These are phyloP conservation scores for Solanum hybrid DNA, from an alignment of 305 asterid genomes.

Conservation along the genomic window DNA sequence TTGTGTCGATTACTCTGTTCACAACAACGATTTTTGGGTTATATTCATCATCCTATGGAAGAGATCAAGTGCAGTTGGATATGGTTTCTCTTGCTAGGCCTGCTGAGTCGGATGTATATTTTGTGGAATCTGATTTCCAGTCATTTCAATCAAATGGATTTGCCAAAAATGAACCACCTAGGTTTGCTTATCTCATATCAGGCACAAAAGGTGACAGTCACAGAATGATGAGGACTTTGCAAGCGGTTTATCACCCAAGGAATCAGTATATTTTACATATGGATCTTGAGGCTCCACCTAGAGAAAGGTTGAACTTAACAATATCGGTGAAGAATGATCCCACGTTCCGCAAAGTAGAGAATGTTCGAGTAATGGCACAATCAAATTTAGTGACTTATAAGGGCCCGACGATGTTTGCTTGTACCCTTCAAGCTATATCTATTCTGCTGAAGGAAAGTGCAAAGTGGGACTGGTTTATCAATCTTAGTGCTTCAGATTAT, in stretches of 20 bases:
- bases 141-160: slow-evolving; percentile 25
- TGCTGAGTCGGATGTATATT: slow-evolving; percentile 40
- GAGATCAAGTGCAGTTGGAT: slow-evolving; percentile 37
- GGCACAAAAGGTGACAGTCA: slow-evolving; percentile 93
- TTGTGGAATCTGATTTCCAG: slow-evolving; percentile 64
- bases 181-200: slow-evolving; percentile 90
- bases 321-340: slow-evolving; percentile 84
- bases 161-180: slow-evolving; percentile 50
- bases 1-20: slow-evolving; percentile 53
- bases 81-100: slow-evolving; percentile 26
- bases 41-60: slow-evolving; percentile 38
- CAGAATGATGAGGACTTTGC: slow-evolving; percentile 87
- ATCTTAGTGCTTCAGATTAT: slow-evolving; percentile 97
- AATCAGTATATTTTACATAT: slow-evolving; percentile 90
- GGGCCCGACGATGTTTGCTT: slow-evolving; percentile 96
- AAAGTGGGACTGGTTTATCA: slow-evolving; percentile 96
- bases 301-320: slow-evolving; percentile 82
- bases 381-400: slow-evolving; percentile 94
- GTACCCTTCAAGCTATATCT: slow-evolving; percentile 87
- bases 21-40: slow-evolving; percentile 49
- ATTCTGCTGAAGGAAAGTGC: slow-evolving; percentile 73
- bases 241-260: slow-evolving; percentile 88
- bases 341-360: slow-evolving; percentile 66
- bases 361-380: slow-evolving; percentile 92
- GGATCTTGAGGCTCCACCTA: slow-evolving; percentile 97